Evolutionary conservation across 2,329 filamentous ascomycete genomes (phyloP), one percentile per base, ranked within the genome.

Genomic region (Phoma herbarum): DNA sequence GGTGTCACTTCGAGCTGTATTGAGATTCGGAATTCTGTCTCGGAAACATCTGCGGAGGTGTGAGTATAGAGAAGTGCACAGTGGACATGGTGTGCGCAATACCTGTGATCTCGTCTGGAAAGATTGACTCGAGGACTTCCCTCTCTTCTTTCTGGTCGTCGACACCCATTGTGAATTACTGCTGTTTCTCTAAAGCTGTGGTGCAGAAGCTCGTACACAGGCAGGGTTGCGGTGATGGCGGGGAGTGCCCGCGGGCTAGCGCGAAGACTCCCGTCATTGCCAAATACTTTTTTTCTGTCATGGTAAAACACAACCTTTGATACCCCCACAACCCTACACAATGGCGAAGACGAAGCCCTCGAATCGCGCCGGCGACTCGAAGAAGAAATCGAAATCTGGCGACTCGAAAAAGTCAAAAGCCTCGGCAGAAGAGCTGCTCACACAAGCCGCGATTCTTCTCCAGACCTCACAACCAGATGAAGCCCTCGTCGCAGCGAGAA

Each of bases 121-220:
- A 99, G 74, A 99, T 99, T 61, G 94, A 97, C 75, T 96, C 92
- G 75, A 99, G 92, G 70, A 99, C 94, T 79, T 99, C 95, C 62
- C 93, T 89, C 85, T 99, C 95, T 81, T 99, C 95, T 66, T 89
- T 81, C 78, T 99, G 95, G 61, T 99, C 95, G 83, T 98, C 94
- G 59, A 77, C 67, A 25, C 82, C 82, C 82, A 84, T 84, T 54
- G 50, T 59, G 64, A 69, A 41, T 44, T 50, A 35, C 25, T 52
- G 22, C 29, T 3, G 23, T 25, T 26, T 25, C 3, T 18, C 22
- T 18, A 14, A 37, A 39, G 39, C 44, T 53, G 26, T 59, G 44
- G 57, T 63, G 54, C 43, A 47, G 51, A 43, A 49, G 51, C 44
- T 46, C 39, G 42, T 44, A 45, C 26, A 45, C 46, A 39, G 33